These are phyloP conservation scores for Saccharomycopsis babjevae DNA, from an alignment of 805 yeast species.

Conservation along the genomic window DNA sequence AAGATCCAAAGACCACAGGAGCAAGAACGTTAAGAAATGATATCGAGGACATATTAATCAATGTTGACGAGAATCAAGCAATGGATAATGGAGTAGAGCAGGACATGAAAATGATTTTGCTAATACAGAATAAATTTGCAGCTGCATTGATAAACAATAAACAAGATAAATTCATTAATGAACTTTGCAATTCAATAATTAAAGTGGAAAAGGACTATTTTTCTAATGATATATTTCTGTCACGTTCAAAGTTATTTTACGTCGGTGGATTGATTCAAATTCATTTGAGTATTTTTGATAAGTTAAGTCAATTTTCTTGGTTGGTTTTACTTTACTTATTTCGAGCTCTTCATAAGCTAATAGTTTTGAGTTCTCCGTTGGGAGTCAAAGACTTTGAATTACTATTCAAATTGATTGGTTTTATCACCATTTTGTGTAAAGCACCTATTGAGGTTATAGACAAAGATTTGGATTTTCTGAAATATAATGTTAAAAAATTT, in stretches of 20 bases:
- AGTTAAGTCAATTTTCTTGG: slow-evolving; percentile 3
- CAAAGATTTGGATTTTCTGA: not conserved
- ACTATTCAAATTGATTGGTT: slow-evolving; percentile 1
- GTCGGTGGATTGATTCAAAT: slow-evolving; percentile 5
- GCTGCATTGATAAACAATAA: not conserved
- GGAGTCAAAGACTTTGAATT: not conserved
- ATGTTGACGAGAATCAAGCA: not conserved
- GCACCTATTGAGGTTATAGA: not conserved
- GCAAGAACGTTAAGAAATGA: not conserved
- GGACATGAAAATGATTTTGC: slow-evolving; percentile 1
- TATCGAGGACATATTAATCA: not conserved
- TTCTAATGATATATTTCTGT: not conserved
- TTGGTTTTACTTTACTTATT: slow-evolving; percentile 1
- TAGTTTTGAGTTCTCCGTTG: slow-evolving; percentile 3
- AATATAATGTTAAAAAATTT: not conserved
- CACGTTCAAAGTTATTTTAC: slow-evolving; percentile 3
- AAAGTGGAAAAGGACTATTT: slow-evolving; percentile 2
- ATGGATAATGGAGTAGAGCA: not conserved
- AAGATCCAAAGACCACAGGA: not conserved
- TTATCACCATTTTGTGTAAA: not conserved
- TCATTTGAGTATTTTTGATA: not conserved
- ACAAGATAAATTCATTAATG: slow-evolving; percentile 2
- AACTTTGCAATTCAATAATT: slow-evolving; percentile 1
- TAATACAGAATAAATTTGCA: slow-evolving; percentile 7
- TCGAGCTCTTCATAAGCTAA: not conserved